Conservation (phyloP, 257 asterid species). For the Phtheirospermum japonicum region DNA sequence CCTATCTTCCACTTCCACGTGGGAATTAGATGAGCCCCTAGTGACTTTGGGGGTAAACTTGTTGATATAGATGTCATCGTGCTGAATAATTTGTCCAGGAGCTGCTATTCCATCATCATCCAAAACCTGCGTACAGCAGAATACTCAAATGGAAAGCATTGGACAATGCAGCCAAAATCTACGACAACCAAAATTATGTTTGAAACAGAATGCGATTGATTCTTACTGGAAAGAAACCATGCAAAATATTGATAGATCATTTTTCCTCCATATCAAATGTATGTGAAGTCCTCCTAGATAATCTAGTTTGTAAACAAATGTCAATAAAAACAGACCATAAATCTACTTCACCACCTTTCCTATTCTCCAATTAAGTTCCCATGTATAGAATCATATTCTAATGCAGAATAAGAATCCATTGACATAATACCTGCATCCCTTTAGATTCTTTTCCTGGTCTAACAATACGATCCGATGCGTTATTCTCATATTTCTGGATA, state of each 20-base stretch:
- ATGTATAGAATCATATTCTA: background rate
- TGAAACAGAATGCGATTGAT: too few species aligned
- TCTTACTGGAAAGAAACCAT: too few species aligned
- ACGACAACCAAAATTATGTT: background rate
- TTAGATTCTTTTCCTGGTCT: slow-evolving; percentile 62
- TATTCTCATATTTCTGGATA: slow-evolving; percentile 57
- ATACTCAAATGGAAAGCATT: slow-evolving; percentile 20
- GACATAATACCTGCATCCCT: slow-evolving; percentile 60
- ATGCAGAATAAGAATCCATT: slow-evolving; percentile 19
- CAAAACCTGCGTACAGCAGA: slow-evolving; percentile 52
- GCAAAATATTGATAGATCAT: too few species aligned
- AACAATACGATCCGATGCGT: slow-evolving; percentile 59
- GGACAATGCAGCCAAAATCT: slow-evolving; percentile 5
- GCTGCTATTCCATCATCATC: slow-evolving; percentile 95
- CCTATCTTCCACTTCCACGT: slow-evolving; percentile 49
- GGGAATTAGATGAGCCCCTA: slow-evolving; percentile 28
- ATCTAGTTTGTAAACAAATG: too few species aligned
- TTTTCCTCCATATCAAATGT: too few species aligned
- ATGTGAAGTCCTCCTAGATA: too few species aligned
- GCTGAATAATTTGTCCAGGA: slow-evolving; percentile 88
- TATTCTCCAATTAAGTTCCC: background rate
- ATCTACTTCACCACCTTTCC: background rate
- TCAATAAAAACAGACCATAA: too few species aligned
- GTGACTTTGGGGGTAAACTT: slow-evolving; percentile 66
- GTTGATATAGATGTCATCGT: slow-evolving; percentile 60